Base-by-base conservation (phyloP, 2,329 filamentous ascomycete species). In the Didymella pinodella region DNA sequence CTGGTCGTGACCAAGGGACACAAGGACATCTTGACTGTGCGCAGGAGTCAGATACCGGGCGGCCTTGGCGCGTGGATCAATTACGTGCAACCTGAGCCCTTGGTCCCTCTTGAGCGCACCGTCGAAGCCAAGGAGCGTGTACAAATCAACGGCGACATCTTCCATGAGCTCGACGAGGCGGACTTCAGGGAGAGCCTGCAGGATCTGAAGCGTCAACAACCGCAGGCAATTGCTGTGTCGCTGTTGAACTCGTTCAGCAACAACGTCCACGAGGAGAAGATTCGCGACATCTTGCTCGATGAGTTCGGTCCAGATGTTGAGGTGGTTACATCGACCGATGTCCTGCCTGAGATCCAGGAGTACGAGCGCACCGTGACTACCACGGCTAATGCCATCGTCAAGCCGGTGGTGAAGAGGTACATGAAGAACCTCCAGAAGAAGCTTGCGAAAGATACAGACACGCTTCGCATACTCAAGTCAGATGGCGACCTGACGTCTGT, bases 1-100 rank as follows among this genome's bases (percentile, higher is more conserved):
- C 71, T 83, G 1, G 71, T 84, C 29, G 80, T 83, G 11, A 83
- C 82, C 0, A 75, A 77, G 2, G 81, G 82, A 4, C 81, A 83
- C 69, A 83, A 82, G 61, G 81, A 83, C 63, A 78, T 83, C 44
- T 69, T 84, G 48, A 77, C 78, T 0, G 70, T 81, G 11, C 72
- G 81, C 8, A 73, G 82, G 26, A 82, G 80, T 20, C 81, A 84
- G 54, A 83, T 84, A n/a, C 81, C 82, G 0, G 82, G 82, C 3
- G 80, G 80, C 2, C 67, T 84, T 10, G 82, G 80, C 1, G 80
- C 80, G 11, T 84, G 81, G 82, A 77, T 84, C 57, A 79, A 80
- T 50, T 84, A 76, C 61, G 72, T 76, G 0, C 80, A 81, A 3
- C 82, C 82, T 0, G 76, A 81, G 31, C 81, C 82, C 0, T 74